Base-by-base conservation (phyloP, 306 rosid genomes). In the Quercus suber region DNA sequence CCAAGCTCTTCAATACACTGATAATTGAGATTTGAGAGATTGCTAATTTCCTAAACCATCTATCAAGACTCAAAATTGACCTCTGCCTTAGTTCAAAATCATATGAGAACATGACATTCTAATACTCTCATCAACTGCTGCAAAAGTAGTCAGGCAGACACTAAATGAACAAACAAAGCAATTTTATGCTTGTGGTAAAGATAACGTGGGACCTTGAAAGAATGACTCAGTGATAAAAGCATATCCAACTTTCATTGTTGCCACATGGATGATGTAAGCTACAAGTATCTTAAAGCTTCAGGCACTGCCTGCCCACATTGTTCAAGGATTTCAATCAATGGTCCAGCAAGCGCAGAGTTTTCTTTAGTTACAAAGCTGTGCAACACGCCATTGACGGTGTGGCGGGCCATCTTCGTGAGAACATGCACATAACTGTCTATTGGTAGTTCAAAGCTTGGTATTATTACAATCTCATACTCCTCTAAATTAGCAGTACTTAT, bases 241-340 rank as follows among this genome's bases (percentile, higher is more conserved):
- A 76, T 55, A 77, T 78, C 72, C 78, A 73, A 70, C 6, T 74
- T 82, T 82, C 89, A 82, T 71, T 77, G 85, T 64, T 80, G 82
- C 84, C 59, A 60, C 82, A 73, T 73, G 74, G 63, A 56, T 68
- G 83, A 71, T 45, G 80, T 51, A 71, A 51, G 76, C 64, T 72
- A 85, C 85, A 91, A 78, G 87, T 85, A 75, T 76, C 81, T 52
- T 52, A 91, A 77, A 77, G 88, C 73, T 20, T 80, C 77, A 31
- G 92, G 93, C 80, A 89, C 90, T 17, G 84, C 80, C 89, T 91
- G 98, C 71, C 84, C 84, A 72, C 91, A 88, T 82, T 86, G 86
- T 81, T 93, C 83, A 58, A 93, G 88, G 77, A 83, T 84, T 78
- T 80, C 59, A 14, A 84, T 78, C 63, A 89, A 87, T 6, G 89